Conservation (phyloP, 352 stramenopile genomes). For the Pythium coloratum region DNA sequence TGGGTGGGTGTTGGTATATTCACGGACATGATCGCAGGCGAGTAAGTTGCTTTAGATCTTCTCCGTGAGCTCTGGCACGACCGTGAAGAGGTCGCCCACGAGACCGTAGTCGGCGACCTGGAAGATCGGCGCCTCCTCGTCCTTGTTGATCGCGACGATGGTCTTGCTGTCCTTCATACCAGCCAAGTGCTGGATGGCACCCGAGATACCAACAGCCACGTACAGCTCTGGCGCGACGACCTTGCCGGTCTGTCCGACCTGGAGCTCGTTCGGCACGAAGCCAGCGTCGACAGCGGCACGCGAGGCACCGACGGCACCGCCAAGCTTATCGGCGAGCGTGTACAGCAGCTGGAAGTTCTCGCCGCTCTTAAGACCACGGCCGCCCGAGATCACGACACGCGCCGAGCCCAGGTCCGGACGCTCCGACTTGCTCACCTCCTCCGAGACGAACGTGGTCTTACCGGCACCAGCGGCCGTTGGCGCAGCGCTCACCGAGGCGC, state of each 20-base stretch:
- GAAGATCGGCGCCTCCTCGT: constrained; percentile 99
- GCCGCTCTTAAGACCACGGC: constrained; percentile 95
- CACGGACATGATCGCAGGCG: neutral
- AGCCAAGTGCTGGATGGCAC: constrained; percentile 99
- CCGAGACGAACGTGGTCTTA: constrained; percentile 91
- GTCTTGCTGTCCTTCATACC: constrained; percentile 99
- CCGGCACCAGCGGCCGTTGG: constrained; percentile 52
- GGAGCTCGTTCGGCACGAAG: constrained; percentile 98
- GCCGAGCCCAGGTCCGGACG: constrained; percentile 94
- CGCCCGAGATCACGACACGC: constrained; percentile 95
- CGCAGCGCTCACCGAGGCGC: constrained; percentile 62
- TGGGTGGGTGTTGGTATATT: neutral
- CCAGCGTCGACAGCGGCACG: constrained; percentile 98
- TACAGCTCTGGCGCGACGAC: constrained; percentile 98
- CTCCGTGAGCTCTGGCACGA: constrained; percentile 96
- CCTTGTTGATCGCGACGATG: constrained; percentile 99
- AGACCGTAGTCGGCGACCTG: constrained; percentile 98
- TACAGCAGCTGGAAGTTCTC: constrained; percentile 99
- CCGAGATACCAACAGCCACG: constrained; percentile 96
- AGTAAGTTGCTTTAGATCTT: constrained; percentile 87
- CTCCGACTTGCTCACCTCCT: constrained; percentile 95
- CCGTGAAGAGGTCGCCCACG: constrained; percentile 97
- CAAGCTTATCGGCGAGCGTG: constrained; percentile 97
- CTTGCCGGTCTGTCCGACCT: constrained; percentile 99
- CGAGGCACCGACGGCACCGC: constrained; percentile 96